These are phyloP conservation scores for Crucibulum laeve DNA, from an alignment of 768 basidiomycete species.

Conservation along the genomic window DNA sequence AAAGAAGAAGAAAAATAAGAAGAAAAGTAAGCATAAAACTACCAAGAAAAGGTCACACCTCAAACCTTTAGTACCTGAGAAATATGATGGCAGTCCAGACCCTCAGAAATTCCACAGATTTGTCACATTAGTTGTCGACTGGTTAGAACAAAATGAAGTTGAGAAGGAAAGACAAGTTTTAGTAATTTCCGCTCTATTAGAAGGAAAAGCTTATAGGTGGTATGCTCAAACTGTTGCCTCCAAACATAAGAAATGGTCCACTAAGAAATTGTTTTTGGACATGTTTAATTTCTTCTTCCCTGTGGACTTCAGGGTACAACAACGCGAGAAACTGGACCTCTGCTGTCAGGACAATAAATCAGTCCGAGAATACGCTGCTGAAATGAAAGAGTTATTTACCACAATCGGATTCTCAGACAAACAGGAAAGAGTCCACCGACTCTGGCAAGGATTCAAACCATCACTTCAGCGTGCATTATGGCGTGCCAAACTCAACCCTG, in stretches of 20 bases:
- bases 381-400: constrained; percentile 21
- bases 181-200: constrained; percentile 18
- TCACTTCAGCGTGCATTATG: constrained; percentile 25
- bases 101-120: constrained; percentile 8
- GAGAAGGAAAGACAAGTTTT: constrained; percentile 10
- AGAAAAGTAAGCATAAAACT: background rate
- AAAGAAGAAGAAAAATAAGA: no score
- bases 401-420: constrained; percentile 20
- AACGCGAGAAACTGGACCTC: constrained; percentile 14
- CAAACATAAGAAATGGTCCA: constrained; percentile 12
- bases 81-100: constrained; percentile 11
- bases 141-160: constrained; percentile 12
- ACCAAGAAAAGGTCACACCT: constrained; percentile 9
- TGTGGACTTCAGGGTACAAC: constrained; percentile 17
- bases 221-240: constrained; percentile 17
- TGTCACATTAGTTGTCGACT: constrained; percentile 10
- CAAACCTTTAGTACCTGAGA: constrained; percentile 10
- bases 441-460: constrained; percentile 25
- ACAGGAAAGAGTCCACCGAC: constrained; percentile 21
- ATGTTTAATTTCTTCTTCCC: constrained; percentile 31
- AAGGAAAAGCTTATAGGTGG: constrained; percentile 22
- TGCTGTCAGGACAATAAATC: constrained; percentile 16
- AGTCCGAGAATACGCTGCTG: constrained; percentile 23
- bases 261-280: constrained; percentile 19
- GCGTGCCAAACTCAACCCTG: constrained; percentile 18